phyloP scores from a whole-genome alignment of 1,139 yeast genomes.

The Hemisphaericaspora xylanilytica region DNA sequence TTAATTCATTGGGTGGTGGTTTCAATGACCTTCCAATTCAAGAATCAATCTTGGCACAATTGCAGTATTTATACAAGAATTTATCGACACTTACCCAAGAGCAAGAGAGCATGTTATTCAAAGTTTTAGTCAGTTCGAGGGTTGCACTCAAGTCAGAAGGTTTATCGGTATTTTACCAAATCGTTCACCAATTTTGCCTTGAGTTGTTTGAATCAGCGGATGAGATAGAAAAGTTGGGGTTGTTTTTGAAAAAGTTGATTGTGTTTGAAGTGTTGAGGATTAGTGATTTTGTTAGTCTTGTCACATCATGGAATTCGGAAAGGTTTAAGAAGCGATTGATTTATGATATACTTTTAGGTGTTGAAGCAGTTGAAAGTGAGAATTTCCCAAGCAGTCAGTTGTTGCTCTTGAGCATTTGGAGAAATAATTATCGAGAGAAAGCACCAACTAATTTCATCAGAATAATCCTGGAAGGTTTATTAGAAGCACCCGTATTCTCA shows the following conservation, averaged over 20 bases:
- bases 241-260: conserved; percentile 19
- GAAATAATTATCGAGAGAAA: conserved; percentile 11
- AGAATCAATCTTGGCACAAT: conserved; percentile 2
- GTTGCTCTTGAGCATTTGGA: conserved; percentile 16
- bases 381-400: conserved; percentile 15
- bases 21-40: not conserved
- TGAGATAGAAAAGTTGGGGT: conserved; percentile 5
- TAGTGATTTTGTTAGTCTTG: conserved; percentile 14
- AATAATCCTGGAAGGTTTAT: conserved; percentile 10
- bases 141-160: conserved; percentile 13
- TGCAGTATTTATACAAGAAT: conserved; percentile 8
- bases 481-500: conserved; percentile 5
- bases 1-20: conserved; percentile 11
- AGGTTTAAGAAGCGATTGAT: conserved; percentile 3
- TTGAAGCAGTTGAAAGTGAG: conserved; percentile 9
- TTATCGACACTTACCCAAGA: conserved; percentile 10
- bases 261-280: conserved; percentile 20
- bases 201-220: conserved; percentile 6
- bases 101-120: conserved; percentile 12
- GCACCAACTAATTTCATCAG: conserved; percentile 11
- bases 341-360: conserved; percentile 19
- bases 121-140: conserved; percentile 21
- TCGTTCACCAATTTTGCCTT: conserved; percentile 11
- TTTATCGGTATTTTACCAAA: conserved; percentile 5
- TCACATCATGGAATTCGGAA: not conserved